Base-by-base conservation (phyloP, 345 rosid genomes). In the Murraya paniculata region DNA sequence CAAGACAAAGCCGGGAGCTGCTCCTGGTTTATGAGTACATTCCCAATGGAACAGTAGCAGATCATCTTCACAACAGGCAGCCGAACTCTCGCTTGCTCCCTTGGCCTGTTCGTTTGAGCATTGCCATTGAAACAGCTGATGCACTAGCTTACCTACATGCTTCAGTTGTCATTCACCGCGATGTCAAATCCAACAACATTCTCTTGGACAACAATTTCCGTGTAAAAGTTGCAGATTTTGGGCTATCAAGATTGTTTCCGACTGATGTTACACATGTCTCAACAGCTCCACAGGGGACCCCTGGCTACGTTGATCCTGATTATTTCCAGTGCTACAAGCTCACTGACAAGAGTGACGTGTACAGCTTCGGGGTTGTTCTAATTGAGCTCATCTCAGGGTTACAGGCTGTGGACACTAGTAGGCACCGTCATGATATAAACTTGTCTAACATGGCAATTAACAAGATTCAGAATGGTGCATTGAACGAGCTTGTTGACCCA, bases 181-280 rank as follows among this genome's bases (percentile, higher is more conserved):
- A 95, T 33, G 94, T 95, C 58, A 95, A 95, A 83, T 91, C 93
- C 39, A 91, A 91, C 69, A 95, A 95, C 87, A 95, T 95, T 61
- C 98, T 95, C 41, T 85, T 95, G 0, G 98, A 88, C 81, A 83
- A 74, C 35, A 70, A 83, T 30, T 84, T 84, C 80, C 81, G 41
- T 2, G 98, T 95, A 22, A 95, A 95, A 81, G 98, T 95, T 16
- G 98, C 98, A 5, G 98, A 95, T 86, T 95, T 95, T 48, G 98
- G 98, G 10, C 82, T 95, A n/a, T 95, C 98, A 0, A 72, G 98
- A 33, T 73, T 93, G 77, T 93, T 92, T 76, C 97, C 98, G 0
- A 84, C 2, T 10, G 88, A 92, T 82, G 94, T 85, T 60, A 95
- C 93, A 4, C 98, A 95, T 62, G 90, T 95, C 4, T 95, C 98